Conservation (phyloP, 192 early-diverging fungal species). For the Blastocladiella britannica region DNA sequence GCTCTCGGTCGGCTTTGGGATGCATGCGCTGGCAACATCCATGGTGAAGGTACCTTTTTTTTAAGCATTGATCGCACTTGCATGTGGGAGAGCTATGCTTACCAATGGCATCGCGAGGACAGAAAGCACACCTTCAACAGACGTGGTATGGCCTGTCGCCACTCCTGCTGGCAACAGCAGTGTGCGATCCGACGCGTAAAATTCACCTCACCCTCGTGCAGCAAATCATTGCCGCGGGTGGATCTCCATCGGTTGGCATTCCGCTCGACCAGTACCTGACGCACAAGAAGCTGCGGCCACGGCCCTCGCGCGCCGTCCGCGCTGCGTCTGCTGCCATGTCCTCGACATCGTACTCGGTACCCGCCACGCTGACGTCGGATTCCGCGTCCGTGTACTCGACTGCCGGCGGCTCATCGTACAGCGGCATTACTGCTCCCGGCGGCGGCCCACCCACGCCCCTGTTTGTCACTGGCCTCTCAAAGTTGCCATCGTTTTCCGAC, state of each 20-base stretch:
- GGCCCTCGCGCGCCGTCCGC: not conserved
- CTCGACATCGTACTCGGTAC: not conserved
- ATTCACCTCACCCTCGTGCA: slow-evolving; percentile 1
- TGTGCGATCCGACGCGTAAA: not conserved
- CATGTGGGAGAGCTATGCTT: too few relatives aligned
- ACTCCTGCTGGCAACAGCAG: slow-evolving; percentile 13
- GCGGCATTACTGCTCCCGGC: not conserved
- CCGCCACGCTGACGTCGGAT: not conserved
- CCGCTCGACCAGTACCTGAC: slow-evolving; percentile 3
- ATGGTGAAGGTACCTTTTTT: slow-evolving; percentile 25
- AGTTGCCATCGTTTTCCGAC: not conserved
- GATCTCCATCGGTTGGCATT: not conserved
- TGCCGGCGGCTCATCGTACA: not conserved
- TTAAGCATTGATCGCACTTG: too few relatives aligned
- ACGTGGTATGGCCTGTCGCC: slow-evolving; percentile 31
- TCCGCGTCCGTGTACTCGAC: not conserved
- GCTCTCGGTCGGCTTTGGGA: slow-evolving; percentile 19
- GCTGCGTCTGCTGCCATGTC: not conserved
- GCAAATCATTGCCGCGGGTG: not conserved
- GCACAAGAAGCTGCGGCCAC: not conserved
- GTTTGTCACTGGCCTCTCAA: not conserved
- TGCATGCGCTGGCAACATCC: slow-evolving; percentile 17
- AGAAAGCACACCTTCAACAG: slow-evolving; percentile 18
- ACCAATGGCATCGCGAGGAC: not conserved
- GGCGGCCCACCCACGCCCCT: not conserved